Evolutionary conservation across 73 alveolate genomes (phyloP).

Genomic region (Paramecium primaurelia): DNA sequence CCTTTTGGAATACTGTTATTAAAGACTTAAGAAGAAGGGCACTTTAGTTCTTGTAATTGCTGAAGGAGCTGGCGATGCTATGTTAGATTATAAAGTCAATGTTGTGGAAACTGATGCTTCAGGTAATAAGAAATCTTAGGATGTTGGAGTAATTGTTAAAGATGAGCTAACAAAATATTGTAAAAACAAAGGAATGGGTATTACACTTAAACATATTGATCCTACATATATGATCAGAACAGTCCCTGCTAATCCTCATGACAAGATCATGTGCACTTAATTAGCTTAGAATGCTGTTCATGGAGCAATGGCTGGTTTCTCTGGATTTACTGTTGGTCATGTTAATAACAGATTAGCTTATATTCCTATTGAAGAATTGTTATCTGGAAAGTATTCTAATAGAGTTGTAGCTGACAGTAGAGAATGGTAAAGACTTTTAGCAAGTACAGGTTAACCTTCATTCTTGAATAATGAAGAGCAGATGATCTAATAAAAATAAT

Average conservation of each 20-base stretch:
- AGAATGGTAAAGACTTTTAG: conserved; percentile 85
- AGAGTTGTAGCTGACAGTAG: conserved; percentile 75
- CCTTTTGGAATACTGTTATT: conserved; percentile 69
- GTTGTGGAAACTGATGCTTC: conserved; percentile 80
- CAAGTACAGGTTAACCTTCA: conserved; percentile 92
- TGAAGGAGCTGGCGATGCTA: conserved; percentile 84
- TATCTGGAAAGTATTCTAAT: conserved; percentile 68
- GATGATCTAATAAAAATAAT: not conserved
- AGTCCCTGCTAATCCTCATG: conserved; percentile 96
- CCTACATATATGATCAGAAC: conserved; percentile 99
- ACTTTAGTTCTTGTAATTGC: conserved; percentile 79
- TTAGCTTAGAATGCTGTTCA: conserved; percentile 83
- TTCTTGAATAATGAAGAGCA: conserved; percentile 59
- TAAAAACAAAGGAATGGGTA: conserved; percentile 61
- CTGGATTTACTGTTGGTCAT: conserved; percentile 87
- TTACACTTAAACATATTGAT: conserved; percentile 90
- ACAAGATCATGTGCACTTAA: conserved; percentile 92
- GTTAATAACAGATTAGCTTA: conserved; percentile 81
- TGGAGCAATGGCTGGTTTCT: conserved; percentile 87
- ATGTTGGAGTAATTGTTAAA: conserved; percentile 90
- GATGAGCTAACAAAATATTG: conserved; percentile 85
- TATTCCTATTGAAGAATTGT: conserved; percentile 74
- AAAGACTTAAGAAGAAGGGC: conserved; percentile 80
- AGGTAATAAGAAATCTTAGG: conserved; percentile 85
- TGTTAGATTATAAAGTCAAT: conserved; percentile 75